Percentiles rank a stretch among this genome's conserved stretches.
phyloP scores from a whole-genome alignment of 1,284 basidiomycete genomes.

The Calocybe gambosa region DNA sequence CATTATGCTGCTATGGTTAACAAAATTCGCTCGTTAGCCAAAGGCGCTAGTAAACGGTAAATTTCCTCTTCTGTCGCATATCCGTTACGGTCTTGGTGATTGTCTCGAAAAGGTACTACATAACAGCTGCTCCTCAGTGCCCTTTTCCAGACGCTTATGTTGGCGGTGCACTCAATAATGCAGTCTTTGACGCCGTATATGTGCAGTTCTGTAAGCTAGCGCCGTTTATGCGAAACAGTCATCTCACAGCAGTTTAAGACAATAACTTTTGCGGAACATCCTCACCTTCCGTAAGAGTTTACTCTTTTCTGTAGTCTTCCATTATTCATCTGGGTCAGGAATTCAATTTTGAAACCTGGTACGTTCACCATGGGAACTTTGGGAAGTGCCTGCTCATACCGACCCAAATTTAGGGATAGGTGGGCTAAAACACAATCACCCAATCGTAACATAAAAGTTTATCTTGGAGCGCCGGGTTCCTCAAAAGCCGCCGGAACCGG shows the following conservation, averaged over 20 bases:
- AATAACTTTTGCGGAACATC: constrained; percentile 56
- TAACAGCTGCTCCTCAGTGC: constrained; percentile 58
- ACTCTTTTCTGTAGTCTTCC: background rate
- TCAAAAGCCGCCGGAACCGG: constrained; percentile 43
- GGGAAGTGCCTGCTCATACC: background rate
- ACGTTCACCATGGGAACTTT: constrained; percentile 10
- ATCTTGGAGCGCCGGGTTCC: constrained; percentile 51
- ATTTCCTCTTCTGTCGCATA: constrained; percentile 8
- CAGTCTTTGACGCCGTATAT: constrained; percentile 53
- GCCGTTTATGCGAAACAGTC: background rate
- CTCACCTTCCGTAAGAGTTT: constrained; percentile 32
- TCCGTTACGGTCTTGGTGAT: background rate
- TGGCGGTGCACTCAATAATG: constrained; percentile 44
- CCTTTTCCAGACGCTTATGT: constrained; percentile 54
- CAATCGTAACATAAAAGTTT: constrained; percentile 55
- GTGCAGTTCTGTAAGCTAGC: constrained; percentile 38
- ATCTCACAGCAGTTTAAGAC: constrained; percentile 23
- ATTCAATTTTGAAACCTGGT: constrained; percentile 54
- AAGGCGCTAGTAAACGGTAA: constrained; percentile 39
- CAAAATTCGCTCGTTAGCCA: constrained; percentile 39
- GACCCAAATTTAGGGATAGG: constrained; percentile 37
- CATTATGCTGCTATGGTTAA: constrained; percentile 42
- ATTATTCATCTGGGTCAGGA: constrained; percentile 24
- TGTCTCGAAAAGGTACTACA: constrained; percentile 39
- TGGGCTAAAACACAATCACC: constrained; percentile 52